phyloP scores from a whole-genome alignment of 179 eudicot species.

The Spergularia azorica region DNA sequence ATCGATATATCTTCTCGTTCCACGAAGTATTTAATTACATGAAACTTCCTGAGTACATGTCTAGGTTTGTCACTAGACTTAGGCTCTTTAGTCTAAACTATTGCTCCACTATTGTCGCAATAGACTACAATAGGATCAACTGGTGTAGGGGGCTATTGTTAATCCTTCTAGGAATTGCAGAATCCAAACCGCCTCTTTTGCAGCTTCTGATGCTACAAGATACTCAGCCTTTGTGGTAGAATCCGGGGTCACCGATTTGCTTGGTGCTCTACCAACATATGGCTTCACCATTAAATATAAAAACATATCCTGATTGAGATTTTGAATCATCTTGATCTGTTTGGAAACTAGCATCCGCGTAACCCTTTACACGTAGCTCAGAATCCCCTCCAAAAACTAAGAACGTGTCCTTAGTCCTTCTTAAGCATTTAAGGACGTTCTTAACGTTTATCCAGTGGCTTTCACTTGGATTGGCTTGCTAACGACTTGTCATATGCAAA shows the following conservation, averaged over 20 bases:
- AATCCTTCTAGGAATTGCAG: not conserved
- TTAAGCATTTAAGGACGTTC: constrained; percentile 8
- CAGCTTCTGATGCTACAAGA: not conserved
- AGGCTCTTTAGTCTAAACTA: not conserved
- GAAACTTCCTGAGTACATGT: not conserved
- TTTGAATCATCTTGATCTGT: not conserved
- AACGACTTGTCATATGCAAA: not conserved
- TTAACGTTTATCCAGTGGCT: not conserved
- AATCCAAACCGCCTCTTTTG: not conserved
- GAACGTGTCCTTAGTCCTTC: not conserved
- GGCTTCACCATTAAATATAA: not conserved
- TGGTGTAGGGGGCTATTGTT: not conserved
- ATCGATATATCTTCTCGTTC: not conserved
- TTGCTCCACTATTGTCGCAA: not conserved
- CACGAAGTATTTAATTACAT: not conserved
- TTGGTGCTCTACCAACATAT: not conserved
- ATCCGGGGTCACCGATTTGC: not conserved
- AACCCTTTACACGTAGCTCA: not conserved
- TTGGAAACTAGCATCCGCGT: not conserved
- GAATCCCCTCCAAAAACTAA: not conserved
- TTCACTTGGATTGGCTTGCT: not conserved
- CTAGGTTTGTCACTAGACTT: not conserved
- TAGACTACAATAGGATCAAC: not conserved
- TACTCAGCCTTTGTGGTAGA: not conserved
- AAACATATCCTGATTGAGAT: not conserved